A percentile compares a stretch with the other conserved stretches of the same genome.
Evolutionary conservation across 2,329 filamentous ascomycete genomes (phyloP).

Genomic region (Colletotrichum caudatum): DNA sequence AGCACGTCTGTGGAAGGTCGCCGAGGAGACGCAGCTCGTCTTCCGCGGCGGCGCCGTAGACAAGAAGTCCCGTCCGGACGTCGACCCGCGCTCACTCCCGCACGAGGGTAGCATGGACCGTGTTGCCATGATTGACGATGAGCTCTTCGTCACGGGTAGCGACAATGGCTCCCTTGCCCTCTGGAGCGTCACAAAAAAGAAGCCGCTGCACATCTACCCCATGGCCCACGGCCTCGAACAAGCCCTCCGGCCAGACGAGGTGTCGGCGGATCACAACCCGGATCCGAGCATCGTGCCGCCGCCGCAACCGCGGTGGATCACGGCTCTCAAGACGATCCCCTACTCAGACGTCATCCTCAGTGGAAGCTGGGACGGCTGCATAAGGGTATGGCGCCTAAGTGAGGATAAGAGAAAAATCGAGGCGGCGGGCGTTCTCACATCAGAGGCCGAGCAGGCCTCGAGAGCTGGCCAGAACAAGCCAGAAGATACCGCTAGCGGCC

Average conservation of each 20-base stretch:
- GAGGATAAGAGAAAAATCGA: conserved; percentile 86
- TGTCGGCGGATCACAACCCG: conserved; percentile 78
- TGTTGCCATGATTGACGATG: conserved; percentile 88
- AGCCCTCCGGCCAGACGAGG: conserved; percentile 73
- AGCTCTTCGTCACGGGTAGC: conserved; percentile 90
- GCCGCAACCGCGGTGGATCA: conserved; percentile 87
- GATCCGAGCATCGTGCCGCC: conserved; percentile 69
- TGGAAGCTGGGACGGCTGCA: conserved; percentile 92
- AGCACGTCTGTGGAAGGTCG: conserved; percentile 93
- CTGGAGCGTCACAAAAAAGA: conserved; percentile 95
- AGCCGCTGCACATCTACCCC: conserved; percentile 83
- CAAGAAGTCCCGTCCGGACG: conserved; percentile 58
- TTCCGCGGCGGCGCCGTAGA: conserved; percentile 81
- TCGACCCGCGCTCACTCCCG: conserved; percentile 66
- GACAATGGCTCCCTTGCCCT: conserved; percentile 90
- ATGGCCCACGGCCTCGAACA: conserved; percentile 89
- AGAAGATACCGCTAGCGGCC: conserved; percentile 44
- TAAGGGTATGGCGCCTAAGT: conserved; percentile 87
- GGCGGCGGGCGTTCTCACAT: conserved; percentile 71
- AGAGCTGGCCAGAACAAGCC: conserved; percentile 39
- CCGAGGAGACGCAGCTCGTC: conserved; percentile 94
- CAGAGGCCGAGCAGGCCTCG: conserved; percentile 38
- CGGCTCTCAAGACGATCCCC: conserved; percentile 85
- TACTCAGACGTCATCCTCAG: conserved; percentile 92
- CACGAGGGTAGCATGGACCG: conserved; percentile 90